Percentiles rank a stretch among this genome's conserved stretches.
Conservation (phyloP, 352 stramenopile species). For the Globisporangium barbulae region DNA sequence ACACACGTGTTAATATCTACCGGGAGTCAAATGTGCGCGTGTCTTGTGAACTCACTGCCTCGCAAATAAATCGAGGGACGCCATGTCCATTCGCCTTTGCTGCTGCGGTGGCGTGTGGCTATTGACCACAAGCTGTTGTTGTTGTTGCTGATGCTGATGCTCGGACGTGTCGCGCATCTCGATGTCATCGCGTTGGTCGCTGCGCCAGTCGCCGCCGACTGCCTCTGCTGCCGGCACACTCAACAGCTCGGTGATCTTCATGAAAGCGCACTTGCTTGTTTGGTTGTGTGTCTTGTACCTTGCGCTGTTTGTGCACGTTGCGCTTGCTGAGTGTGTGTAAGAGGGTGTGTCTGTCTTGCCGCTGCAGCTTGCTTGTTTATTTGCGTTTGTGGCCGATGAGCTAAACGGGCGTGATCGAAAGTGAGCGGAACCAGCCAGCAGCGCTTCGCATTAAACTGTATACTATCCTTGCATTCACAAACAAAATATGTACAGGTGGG, state of each 20-base stretch:
- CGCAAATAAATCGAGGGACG: conserved; percentile 45
- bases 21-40: conserved; percentile 2
- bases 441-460: too few species aligned
- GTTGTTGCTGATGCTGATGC: background rate
- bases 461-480: too few species aligned
- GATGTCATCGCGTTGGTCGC: background rate
- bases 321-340: too few species aligned
- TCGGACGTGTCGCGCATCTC: background rate
- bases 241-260: conserved; percentile 40
- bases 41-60: conserved; percentile 20
- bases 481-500: too few species aligned
- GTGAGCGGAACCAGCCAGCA: background rate
- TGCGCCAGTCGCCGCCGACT: background rate
- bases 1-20: background rate
- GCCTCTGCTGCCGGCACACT: conserved; percentile 20
- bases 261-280: conserved; percentile 3
- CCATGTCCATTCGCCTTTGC: conserved; percentile 47
- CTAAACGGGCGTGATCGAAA: background rate
- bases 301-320: too few species aligned
- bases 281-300: too few species aligned
- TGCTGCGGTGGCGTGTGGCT: background rate
- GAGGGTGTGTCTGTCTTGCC: too few species aligned
- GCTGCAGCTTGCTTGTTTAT: background rate
- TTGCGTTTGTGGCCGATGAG: background rate
- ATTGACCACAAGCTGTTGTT: too few species aligned